These are phyloP conservation scores for Nakaseomyces sp. DNA, from an alignment of 1,139 yeast species.

Conservation along the genomic window DNA sequence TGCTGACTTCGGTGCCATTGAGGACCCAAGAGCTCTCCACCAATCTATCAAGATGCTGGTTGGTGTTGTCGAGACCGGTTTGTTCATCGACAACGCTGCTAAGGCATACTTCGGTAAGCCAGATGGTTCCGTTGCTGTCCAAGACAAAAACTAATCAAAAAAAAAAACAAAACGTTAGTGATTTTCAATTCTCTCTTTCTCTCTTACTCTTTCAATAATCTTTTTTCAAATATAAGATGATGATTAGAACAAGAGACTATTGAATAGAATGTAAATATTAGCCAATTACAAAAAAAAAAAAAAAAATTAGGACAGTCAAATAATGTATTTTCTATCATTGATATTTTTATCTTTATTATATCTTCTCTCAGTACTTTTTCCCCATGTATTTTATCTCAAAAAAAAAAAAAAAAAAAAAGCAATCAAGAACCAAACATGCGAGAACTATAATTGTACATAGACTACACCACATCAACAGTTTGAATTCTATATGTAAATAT, in stretches of 20 bases:
- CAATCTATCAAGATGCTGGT: constrained; percentile 59
- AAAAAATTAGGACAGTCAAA: neutral
- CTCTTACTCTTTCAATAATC: too few species aligned
- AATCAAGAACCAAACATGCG: neutral
- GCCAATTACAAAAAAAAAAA: neutral
- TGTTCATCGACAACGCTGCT: constrained; percentile 62
- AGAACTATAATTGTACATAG: too few species aligned
- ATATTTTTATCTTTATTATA: neutral
- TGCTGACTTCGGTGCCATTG: constrained; percentile 80
- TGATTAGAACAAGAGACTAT: neutral
- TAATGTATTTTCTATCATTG: neutral
- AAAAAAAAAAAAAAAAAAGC: too few species aligned
- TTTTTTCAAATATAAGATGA: too few species aligned
- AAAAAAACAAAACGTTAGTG: too few species aligned
- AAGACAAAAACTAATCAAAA: constrained; percentile 13
- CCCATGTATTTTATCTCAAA: neutral
- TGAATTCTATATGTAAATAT: too few species aligned
- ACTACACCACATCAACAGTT: too few species aligned
- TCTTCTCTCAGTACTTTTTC: too few species aligned
- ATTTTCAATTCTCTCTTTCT: too few species aligned
- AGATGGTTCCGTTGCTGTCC: constrained; percentile 49
- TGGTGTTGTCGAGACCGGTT: constrained; percentile 96
- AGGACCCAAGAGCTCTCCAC: constrained; percentile 54
- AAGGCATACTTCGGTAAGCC: constrained; percentile 85
- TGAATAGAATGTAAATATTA: neutral